Base-by-base conservation (phyloP, 2,329 filamentous ascomycete genomes). In the Aureobasidium vineae region DNA sequence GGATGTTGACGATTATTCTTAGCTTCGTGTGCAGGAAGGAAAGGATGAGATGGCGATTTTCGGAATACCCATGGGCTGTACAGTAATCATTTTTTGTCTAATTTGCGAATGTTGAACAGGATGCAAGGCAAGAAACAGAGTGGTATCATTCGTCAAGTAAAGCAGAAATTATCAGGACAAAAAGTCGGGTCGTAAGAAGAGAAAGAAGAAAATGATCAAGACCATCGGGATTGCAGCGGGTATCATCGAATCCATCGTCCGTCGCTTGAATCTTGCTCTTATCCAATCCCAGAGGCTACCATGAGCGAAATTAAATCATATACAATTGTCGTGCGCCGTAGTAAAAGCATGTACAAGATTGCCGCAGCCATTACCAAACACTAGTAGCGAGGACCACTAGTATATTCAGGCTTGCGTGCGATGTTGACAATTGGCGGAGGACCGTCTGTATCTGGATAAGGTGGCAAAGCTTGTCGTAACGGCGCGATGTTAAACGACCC, bases 361-460 rank as follows among this genome's bases (percentile, higher is more conserved):
- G 7, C 26, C 1, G 21, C 36, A n/a, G n/a, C 26, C 36, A 43
- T 21, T 21, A 21, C 16, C 16, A 41, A 28, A 57, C 5, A 8
- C 28, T 43, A 53, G 31, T 53, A 53, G 19, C 41, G 40, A 8
- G 40, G 56, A 16, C 41, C 43, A 13, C 41, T 31, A 63, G 40
- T 65, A 31, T 54, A 91, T 57, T 90, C 88, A 0, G 94, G 94
- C 77, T 97, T 97, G 71, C 88, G 86, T 52, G 90, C 88, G 84
- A 92, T 90, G 73, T 96, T 96, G 8, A 96, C 92, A 7, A 85
- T 82, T 3, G 94, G 94, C 21, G 94, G 93, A 33, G 90, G 88
- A 31, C 89, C 90, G 72, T 96, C 90, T 53, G 87, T 88, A 56
- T 91, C 79, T 0, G 94, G 94, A 75, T 97, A 97, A 0, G 92